Evolutionary conservation across 2,329 filamentous ascomycete species (phyloP).

Genomic region (Talaromyces marneffei): DNA sequence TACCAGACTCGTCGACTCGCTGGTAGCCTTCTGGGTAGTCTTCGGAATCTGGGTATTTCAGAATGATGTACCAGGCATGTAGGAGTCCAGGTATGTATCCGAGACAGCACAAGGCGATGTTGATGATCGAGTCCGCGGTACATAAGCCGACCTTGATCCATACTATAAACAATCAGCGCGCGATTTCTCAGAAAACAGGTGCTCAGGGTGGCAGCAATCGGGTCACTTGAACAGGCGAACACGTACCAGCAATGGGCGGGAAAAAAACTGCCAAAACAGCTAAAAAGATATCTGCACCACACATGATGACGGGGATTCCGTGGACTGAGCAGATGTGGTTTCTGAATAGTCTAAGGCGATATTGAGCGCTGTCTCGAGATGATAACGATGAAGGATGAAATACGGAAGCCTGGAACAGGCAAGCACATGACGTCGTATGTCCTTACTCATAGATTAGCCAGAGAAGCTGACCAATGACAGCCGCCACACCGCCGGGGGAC

Average conservation of each 20-base stretch:
- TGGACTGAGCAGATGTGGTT: not conserved
- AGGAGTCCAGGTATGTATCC: conserved; percentile 80
- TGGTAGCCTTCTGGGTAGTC: conserved; percentile 60
- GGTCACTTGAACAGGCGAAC: not conserved
- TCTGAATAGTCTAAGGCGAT: not conserved
- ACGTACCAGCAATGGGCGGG: conserved; percentile 52
- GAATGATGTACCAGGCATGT: conserved; percentile 97
- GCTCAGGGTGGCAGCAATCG: not conserved
- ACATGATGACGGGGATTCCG: conserved; percentile 39
- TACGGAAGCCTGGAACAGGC: not conserved
- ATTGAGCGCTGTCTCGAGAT: not conserved
- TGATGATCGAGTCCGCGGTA: conserved; percentile 87
- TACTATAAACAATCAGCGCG: conserved; percentile 50
- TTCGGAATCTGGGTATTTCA: conserved; percentile 72
- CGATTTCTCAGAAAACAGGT: not conserved
- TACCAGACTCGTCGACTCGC: conserved; percentile 47
- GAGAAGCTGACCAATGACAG: not conserved
- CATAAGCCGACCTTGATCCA: conserved; percentile 97
- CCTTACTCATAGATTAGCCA: not conserved
- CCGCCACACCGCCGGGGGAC: not conserved
- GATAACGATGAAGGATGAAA: not conserved
- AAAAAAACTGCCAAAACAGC: conserved; percentile 57
- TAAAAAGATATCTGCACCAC: conserved; percentile 56
- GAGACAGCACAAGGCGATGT: conserved; percentile 79
- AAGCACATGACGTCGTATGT: conserved; percentile 7